These are phyloP conservation scores for Fusarium zealandicum DNA, from an alignment of 2,329 filamentous ascomycete species.

Conservation along the genomic window DNA sequence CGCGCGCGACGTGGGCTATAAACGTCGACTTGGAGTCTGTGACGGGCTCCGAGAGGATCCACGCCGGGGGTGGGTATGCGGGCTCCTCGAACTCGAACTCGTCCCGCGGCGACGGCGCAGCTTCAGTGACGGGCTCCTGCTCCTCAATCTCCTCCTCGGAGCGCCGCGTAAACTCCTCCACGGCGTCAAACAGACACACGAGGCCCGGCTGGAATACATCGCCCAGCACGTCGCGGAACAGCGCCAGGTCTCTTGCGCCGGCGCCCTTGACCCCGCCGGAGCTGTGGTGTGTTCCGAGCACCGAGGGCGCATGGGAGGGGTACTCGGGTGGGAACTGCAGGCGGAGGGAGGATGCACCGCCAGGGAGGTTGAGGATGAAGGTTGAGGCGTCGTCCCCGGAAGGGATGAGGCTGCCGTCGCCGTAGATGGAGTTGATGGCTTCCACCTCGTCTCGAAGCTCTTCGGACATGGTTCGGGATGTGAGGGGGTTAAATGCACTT, in stretches of 20 bases:
- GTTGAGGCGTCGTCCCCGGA: conserved; percentile 46
- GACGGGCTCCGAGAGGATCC: conserved; percentile 77
- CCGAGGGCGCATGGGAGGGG: conserved; percentile 73
- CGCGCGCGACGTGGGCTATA: conserved; percentile 75
- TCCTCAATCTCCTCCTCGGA: conserved; percentile 45
- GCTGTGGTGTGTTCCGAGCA: conserved; percentile 82
- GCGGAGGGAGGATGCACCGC: conserved; percentile 63
- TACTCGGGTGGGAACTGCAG: conserved; percentile 77
- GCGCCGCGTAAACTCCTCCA: conserved; percentile 72
- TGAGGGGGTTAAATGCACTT: conserved; percentile 9
- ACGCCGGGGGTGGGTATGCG: conserved; percentile 51
- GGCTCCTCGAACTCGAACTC: conserved; percentile 20
- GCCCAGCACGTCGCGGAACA: conserved; percentile 71
- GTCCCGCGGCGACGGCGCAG: conserved; percentile 4
- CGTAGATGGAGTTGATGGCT: conserved; percentile 86
- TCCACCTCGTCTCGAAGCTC: conserved; percentile 76
- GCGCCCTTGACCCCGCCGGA: conserved; percentile 76
- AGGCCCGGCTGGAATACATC: conserved; percentile 74
- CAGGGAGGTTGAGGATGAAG: conserved; percentile 73
- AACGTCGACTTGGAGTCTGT: conserved; percentile 89
- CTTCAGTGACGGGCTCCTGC: conserved; percentile 37
- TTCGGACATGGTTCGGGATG: conserved; percentile 56
- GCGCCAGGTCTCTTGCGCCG: conserved; percentile 72
- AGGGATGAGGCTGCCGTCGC: conserved; percentile 65
- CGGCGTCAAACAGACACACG: conserved; percentile 90